Evolutionary conservation across 805 yeast genomes (phyloP).

Genomic region (Metschnikowia proteae): DNA sequence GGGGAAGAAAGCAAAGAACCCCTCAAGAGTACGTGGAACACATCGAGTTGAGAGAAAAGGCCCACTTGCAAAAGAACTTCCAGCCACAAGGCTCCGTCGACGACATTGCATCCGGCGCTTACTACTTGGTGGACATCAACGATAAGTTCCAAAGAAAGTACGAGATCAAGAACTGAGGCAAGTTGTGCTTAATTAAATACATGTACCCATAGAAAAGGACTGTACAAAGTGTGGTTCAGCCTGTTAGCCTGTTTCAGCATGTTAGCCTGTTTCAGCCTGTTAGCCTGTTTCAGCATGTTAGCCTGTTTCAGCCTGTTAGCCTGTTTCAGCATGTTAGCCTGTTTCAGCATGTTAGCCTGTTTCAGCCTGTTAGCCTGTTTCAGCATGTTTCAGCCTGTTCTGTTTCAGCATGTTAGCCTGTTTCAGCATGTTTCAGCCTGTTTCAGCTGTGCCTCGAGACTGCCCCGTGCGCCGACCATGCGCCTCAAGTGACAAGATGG

Average conservation of each 20-base stretch:
- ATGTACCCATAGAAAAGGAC: neutral
- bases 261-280: neutral
- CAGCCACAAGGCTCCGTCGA: constrained; percentile 79
- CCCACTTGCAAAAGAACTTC: constrained; percentile 77
- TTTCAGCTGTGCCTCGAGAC: neutral
- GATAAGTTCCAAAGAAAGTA: constrained; percentile 86
- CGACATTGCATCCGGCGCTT: constrained; percentile 66
- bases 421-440: neutral
- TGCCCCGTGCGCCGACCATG: neutral
- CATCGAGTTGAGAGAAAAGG: constrained; percentile 80
- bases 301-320: no score
- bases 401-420: neutral
- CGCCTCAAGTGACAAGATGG: no score
- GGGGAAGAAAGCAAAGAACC: constrained; percentile 57
- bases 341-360: neutral
- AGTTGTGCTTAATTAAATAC: neutral
- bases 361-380: neutral
- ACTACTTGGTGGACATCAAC: constrained; percentile 79
- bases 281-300: neutral
- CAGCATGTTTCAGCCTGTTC: neutral
- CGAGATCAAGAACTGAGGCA: constrained; percentile 46
- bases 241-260: neutral
- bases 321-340: neutral
- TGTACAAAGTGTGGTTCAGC: neutral
- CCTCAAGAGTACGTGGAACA: constrained; percentile 84